Base-by-base conservation (phyloP, 1,284 basidiomycete genomes). In the Ganoderma meredithae region DNA sequence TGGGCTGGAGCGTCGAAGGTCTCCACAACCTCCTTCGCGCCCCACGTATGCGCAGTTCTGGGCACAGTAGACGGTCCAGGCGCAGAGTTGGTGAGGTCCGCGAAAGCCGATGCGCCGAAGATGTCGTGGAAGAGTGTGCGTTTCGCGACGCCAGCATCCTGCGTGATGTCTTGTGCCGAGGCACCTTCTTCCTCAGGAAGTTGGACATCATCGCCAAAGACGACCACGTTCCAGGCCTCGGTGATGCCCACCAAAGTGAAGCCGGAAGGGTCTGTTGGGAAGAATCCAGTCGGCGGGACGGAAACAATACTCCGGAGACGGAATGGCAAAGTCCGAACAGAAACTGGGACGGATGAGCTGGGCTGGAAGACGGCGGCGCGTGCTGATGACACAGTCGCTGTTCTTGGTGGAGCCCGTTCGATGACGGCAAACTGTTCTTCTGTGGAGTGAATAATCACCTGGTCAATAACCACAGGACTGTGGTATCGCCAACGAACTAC, bases 121-220 rank as follows among this genome's bases (percentile, higher is more conserved):
- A 96, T 91, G 75, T 96, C 94, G 75, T 94, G 90, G 79, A 96
- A 94, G 7, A 96, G 79, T 17, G 92, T 91, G 70, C 85, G 84
- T 68, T 81, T 87, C 17, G 69, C 67, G 12, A 69, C 73, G 3
- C 75, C 66, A 39, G 79, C 73, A 13, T 77, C 73, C 12, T 77
- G 74, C 25, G 76, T 74, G 58, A 93, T 83, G n/a, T 80, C 82
- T 66, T 79, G 84, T 7, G 86, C 81, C 17, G 78, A 77, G 1
- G 80, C 74, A 17, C 83, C 84, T 44, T 84, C 82, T 19, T 84
- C 83, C 62, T 82, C 80, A 2, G 79, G 74, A 15, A 80, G 72
- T 55, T 78, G 73, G 17, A 84, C 77, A 22, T 85, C 80, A 73
- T 93, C 88, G 0, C 92, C 93, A 62, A 92, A 83, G 52, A 89